These are phyloP conservation scores for Phytopythium oedochilum DNA, from an alignment of 352 stramenopile genomes.

Conservation along the genomic window DNA sequence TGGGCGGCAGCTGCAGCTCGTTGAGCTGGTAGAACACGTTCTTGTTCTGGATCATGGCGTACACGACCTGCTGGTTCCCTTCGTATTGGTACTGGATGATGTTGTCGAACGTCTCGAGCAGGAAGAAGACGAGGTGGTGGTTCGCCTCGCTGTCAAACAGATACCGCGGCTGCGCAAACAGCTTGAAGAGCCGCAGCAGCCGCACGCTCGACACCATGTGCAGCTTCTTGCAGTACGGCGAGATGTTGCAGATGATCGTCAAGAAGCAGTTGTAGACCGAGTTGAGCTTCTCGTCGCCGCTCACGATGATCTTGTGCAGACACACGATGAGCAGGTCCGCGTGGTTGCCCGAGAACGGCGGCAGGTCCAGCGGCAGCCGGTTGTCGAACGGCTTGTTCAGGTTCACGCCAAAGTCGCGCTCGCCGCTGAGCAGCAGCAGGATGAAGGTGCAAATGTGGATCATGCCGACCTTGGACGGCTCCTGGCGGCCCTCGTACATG, in stretches of 20 bases:
- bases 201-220: constrained; percentile 95
- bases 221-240: constrained; percentile 96
- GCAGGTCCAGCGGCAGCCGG: constrained; percentile 92
- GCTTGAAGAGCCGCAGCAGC: constrained; percentile 96
- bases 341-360: constrained; percentile 94
- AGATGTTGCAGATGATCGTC: constrained; percentile 99
- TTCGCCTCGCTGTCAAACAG: constrained; percentile 96
- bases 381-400: constrained; percentile 96
- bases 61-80: constrained; percentile 97
- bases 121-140: constrained; percentile 93
- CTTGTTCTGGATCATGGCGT: constrained; percentile 97
- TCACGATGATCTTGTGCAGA: constrained; percentile 98
- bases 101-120: constrained; percentile 99
- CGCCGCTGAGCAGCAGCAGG: constrained; percentile 94
- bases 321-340: constrained; percentile 96
- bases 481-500: constrained; percentile 94
- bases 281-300: constrained; percentile 94
- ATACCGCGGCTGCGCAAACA: constrained; percentile 92
- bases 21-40: constrained; percentile 92
- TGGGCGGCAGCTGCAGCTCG: constrained; percentile 84
- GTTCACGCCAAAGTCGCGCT: constrained; percentile 96
- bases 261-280: constrained; percentile 98
- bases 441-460: constrained; percentile 99
- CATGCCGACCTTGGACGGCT: constrained; percentile 92
- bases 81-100: constrained; percentile 99